Evolutionary conservation across 257 asterid species (phyloP).

Genomic region (Ocimum tenuiflorum): DNA sequence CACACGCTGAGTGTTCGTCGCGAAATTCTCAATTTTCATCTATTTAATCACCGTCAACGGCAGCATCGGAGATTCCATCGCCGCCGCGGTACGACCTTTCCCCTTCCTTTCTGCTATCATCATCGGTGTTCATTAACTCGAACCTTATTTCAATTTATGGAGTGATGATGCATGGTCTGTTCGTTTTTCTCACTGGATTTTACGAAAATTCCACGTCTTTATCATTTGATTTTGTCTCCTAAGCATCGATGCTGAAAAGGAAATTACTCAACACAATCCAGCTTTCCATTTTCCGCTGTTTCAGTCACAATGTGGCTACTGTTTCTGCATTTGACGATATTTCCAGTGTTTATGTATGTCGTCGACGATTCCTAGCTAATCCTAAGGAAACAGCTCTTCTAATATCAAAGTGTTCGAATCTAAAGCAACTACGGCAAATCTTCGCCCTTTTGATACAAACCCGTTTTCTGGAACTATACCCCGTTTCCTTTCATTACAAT

Average conservation of each 20-base stretch:
- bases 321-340: constrained; percentile 9
- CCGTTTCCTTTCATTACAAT: constrained; percentile 61
- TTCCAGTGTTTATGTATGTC: not conserved
- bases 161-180: not conserved
- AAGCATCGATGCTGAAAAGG: constrained; percentile 2
- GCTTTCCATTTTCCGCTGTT: constrained; percentile 6
- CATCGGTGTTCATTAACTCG: constrained; percentile 55
- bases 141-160: not conserved
- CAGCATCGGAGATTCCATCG: constrained; percentile 23
- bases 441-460: constrained; percentile 45
- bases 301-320: constrained; percentile 13
- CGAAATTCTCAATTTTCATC: constrained; percentile 6
- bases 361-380: constrained; percentile 4
- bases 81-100: constrained; percentile 47
- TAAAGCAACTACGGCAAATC: constrained; percentile 46
- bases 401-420: constrained; percentile 41
- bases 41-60: constrained; percentile 21
- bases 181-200: not conserved
- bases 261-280: not conserved
- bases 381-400: constrained; percentile 36
- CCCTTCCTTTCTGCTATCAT: constrained; percentile 48
- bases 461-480: constrained; percentile 42
- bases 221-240: not conserved
- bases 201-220: not conserved
- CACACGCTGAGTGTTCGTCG: not conserved